Percentiles rank a stretch among this genome's conserved stretches.
These are phyloP conservation scores for Aspergillus niger DNA, from an alignment of 2,329 filamentous ascomycete species.

Conservation along the genomic window DNA sequence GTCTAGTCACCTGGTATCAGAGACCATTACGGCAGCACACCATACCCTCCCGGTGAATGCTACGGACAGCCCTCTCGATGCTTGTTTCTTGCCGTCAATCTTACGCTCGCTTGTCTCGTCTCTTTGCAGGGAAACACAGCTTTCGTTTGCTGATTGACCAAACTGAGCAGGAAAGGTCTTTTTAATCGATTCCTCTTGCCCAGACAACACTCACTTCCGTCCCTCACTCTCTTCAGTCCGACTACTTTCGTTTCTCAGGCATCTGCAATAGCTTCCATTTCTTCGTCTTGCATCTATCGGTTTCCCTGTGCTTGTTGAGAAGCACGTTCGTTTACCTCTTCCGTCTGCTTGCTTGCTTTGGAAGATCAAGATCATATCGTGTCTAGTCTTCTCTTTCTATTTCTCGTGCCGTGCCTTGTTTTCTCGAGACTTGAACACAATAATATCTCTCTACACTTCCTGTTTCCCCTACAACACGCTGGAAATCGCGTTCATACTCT, in stretches of 20 bases:
- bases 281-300: neutral
- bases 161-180: neutral
- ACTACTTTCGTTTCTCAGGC: neutral
- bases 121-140: constrained; percentile 13
- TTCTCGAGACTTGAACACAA: too few species aligned
- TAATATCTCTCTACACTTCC: too few species aligned
- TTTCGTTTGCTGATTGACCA: neutral
- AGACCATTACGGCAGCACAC: neutral
- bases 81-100: constrained; percentile 10
- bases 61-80: constrained; percentile 6
- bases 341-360: too few species aligned
- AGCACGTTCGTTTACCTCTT: neutral
- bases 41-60: constrained; percentile 12
- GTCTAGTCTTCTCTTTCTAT: too few species aligned
- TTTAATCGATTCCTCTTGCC: neutral
- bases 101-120: neutral
- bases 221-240: neutral
- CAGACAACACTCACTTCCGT: constrained; percentile 3
- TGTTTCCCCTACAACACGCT: too few species aligned
- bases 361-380: too few species aligned
- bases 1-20: neutral
- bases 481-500: too few species aligned
- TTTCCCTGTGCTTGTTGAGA: neutral
- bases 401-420: too few species aligned
- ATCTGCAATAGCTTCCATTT: neutral